phyloP scores from a whole-genome alignment of 2,329 filamentous ascomycete species.

The Alternaria incomplexa region DNA sequence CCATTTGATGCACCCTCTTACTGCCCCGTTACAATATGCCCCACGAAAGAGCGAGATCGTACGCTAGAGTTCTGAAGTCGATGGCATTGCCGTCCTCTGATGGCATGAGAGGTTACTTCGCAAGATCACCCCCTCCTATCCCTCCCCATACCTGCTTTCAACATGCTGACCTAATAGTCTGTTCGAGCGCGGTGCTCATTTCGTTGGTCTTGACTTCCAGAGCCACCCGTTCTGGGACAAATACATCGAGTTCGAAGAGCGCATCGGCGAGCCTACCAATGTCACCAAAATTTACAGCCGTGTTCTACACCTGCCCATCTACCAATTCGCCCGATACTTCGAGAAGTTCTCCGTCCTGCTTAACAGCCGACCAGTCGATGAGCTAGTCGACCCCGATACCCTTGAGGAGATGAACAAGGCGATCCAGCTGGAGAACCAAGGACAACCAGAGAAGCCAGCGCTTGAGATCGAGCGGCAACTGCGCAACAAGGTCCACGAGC shows the following conservation, averaged over 20 bases:
- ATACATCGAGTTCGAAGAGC: slow-evolving; percentile 96
- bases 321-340: slow-evolving; percentile 94
- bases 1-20: slow-evolving; percentile 48
- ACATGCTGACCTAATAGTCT: slow-evolving; percentile 63
- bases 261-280: slow-evolving; percentile 62
- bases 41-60: slow-evolving; percentile 18
- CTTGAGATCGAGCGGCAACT: slow-evolving; percentile 84
- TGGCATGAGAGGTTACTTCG: slow-evolving; percentile 20
- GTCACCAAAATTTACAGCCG: slow-evolving; percentile 84
- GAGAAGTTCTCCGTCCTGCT: slow-evolving; percentile 80
- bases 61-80: slow-evolving; percentile 15
- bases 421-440: slow-evolving; percentile 67
- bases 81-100: slow-evolving; percentile 14
- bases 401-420: slow-evolving; percentile 74
- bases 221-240: slow-evolving; percentile 99
- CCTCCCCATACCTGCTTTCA: not conserved
- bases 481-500: slow-evolving; percentile 76
- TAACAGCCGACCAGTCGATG: slow-evolving; percentile 74
- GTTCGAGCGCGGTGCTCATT: slow-evolving; percentile 86
- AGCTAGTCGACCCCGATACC: slow-evolving; percentile 73
- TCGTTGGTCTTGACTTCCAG: slow-evolving; percentile 90
- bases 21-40: slow-evolving; percentile 37
- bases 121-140: slow-evolving; percentile 19
- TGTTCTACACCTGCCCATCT: slow-evolving; percentile 88
- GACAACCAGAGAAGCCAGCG: slow-evolving; percentile 66